Evolutionary conservation across 2,329 filamentous ascomycete species (phyloP).

Genomic region (Elsinoe batatas): DNA sequence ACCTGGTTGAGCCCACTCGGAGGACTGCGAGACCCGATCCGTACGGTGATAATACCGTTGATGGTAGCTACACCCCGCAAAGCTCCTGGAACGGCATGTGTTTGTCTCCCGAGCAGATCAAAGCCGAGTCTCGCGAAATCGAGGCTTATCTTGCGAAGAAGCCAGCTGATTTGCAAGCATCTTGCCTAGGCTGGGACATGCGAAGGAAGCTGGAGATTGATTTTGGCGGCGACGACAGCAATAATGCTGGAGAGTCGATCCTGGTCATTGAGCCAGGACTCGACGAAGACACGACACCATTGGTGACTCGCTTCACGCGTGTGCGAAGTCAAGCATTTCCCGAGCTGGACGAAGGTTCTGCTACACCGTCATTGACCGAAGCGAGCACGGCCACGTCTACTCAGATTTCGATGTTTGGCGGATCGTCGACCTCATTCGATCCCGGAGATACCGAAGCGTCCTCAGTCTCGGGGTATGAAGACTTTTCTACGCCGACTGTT

Average conservation of each 20-base stretch:
- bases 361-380: conserved; percentile 22
- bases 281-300: conserved; percentile 46
- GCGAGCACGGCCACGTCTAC: conserved; percentile 20
- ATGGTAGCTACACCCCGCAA: conserved; percentile 70
- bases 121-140: conserved; percentile 71
- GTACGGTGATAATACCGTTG: conserved; percentile 53
- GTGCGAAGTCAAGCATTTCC: conserved; percentile 33
- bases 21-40: conserved; percentile 63
- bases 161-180: conserved; percentile 67
- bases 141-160: conserved; percentile 63
- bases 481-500: conserved; percentile 18
- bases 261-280: conserved; percentile 64
- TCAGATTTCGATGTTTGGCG: conserved; percentile 43
- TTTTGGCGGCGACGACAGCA: conserved; percentile 72
- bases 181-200: conserved; percentile 89
- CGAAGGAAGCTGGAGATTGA: conserved; percentile 74
- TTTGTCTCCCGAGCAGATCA: conserved; percentile 58
- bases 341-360: conserved; percentile 10
- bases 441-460: conserved; percentile 23
- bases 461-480: conserved; percentile 16
- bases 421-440: conserved; percentile 23
- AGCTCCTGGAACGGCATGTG: conserved; percentile 66
- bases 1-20: conserved; percentile 66
- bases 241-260: conserved; percentile 64
- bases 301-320: conserved; percentile 50